phyloP scores from a whole-genome alignment of 2,329 filamentous ascomycete species.

The Aciculosporium take region DNA sequence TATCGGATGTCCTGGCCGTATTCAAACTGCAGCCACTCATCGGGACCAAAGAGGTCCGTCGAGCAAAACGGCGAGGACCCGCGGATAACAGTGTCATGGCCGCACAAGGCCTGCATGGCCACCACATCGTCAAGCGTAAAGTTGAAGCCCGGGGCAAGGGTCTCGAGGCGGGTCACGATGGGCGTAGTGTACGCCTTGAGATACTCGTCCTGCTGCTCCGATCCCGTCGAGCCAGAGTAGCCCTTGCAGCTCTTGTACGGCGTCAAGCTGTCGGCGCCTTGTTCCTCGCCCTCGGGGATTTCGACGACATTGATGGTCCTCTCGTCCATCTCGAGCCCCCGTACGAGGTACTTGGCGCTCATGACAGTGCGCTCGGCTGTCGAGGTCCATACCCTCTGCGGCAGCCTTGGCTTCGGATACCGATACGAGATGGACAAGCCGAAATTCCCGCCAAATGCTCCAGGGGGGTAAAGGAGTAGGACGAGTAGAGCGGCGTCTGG shows the following conservation, averaged over 20 bases:
- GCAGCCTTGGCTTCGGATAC: slow-evolving; percentile 39
- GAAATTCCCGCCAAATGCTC: slow-evolving; percentile 42
- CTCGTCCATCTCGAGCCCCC: slow-evolving; percentile 38
- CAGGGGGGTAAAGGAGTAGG: slow-evolving; percentile 37
- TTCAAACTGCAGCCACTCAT: slow-evolving; percentile 54
- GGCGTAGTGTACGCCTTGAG: slow-evolving; percentile 43
- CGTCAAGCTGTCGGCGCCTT: slow-evolving; percentile 46
- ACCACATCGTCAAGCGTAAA: slow-evolving; percentile 49
- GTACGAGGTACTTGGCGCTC: slow-evolving; percentile 43
- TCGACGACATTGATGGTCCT: slow-evolving; percentile 39
- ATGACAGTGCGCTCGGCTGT: slow-evolving; percentile 47
- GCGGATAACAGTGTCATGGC: slow-evolving; percentile 50
- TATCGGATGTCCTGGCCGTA: slow-evolving; percentile 51
- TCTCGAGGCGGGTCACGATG: slow-evolving; percentile 42
- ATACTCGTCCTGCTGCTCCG: slow-evolving; percentile 36
- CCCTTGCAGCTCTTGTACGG: slow-evolving; percentile 51
- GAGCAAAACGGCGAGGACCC: slow-evolving; percentile 49
- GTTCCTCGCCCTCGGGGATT: slow-evolving; percentile 40
- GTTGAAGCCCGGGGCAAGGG: slow-evolving; percentile 41
- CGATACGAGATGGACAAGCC: slow-evolving; percentile 41
- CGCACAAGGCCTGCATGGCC: slow-evolving; percentile 52
- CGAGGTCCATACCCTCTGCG: slow-evolving; percentile 45
- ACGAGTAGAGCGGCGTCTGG: slow-evolving; percentile 24
- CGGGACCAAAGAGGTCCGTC: slow-evolving; percentile 40
- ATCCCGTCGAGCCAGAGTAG: slow-evolving; percentile 43